Evolutionary conservation across 768 basidiomycete genomes (phyloP).

Genomic region (Dacryopinax primogenitus): DNA sequence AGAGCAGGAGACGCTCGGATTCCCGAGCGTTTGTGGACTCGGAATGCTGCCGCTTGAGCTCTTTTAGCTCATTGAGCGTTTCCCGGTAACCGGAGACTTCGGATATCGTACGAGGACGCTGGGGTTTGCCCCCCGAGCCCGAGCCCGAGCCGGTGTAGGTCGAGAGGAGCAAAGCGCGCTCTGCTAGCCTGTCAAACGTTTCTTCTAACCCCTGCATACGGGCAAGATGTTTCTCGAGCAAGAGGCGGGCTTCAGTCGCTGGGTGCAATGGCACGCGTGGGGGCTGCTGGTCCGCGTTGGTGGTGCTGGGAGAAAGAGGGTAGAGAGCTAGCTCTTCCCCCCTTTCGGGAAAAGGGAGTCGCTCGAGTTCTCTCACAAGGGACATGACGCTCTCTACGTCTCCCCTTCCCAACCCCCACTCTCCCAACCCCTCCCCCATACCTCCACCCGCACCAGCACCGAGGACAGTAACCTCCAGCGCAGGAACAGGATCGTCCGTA

Average conservation of each 20-base stretch:
- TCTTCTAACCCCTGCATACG: conserved; percentile 71
- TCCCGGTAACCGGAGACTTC: conserved; percentile 65
- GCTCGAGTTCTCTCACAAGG: conserved; percentile 52
- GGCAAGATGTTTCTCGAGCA: conserved; percentile 53
- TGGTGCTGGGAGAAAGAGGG: too few species aligned
- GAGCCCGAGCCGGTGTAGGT: conserved; percentile 41
- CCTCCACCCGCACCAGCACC: too few species aligned
- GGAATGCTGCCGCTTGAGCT: conserved; percentile 41
- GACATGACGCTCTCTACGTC: conserved; percentile 58
- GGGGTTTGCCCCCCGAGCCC: background rate
- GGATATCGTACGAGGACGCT: conserved; percentile 37
- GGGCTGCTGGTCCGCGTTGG: too few species aligned
- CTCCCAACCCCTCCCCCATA: conserved; percentile 42
- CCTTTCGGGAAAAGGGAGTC: conserved; percentile 13
- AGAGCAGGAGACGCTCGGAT: conserved; percentile 16
- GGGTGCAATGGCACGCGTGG: conserved; percentile 33
- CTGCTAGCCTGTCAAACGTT: conserved; percentile 76
- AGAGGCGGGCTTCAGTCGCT: conserved; percentile 45
- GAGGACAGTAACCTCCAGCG: conserved; percentile 63
- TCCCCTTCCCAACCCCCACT: conserved; percentile 49
- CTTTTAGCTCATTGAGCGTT: conserved; percentile 52
- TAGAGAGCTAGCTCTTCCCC: background rate
- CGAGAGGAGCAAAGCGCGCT: conserved; percentile 32
- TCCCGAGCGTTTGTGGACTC: conserved; percentile 21
- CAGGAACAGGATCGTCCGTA: conserved; percentile 55